Base-by-base conservation (phyloP, 495 filamentous ascomycete species). In the Daldinia bambusicola region DNA sequence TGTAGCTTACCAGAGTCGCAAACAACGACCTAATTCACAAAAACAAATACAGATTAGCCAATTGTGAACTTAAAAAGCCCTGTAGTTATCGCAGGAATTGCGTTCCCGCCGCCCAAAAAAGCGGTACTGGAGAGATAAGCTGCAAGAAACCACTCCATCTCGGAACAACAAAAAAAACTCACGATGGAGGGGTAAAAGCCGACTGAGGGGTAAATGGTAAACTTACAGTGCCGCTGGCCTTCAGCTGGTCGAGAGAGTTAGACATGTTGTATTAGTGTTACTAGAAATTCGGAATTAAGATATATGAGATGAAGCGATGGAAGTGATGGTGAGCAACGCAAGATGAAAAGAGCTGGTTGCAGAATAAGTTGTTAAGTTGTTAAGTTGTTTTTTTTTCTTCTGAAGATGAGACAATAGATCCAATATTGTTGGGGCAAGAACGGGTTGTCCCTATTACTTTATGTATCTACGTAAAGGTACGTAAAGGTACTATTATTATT, bases 221-320 rank as follows among this genome's bases (percentile, higher is more conserved):
- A 91, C 93, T 80, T 87, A 96, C 93, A 72, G 95, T 99, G 89
- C 95, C 96, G 78, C 92, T 84, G 82, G 92, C 90, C 87, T 99
- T 99, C 76, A 99, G 88, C 85, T 98, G 94, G 75, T 98, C 95
- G 67, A 99, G 89, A 83, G 95, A 93, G 82, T 79, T 90, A 77
- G 92, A 80, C 93, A 97, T 97, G 70, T 75, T 90, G 59, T 53
- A 18, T 48, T 32, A 56, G 32, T 62, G 30, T 43, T 75, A 37
- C 45, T 57, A 63, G 38, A 67, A 26, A 53, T 61, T 70, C 63
- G 61, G 58, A 69, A 22, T 45, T 30, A 41, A 57, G 20, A 41
- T 41, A 48, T 32, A 56, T 30, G n/a, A 7, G 16, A 37, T 0
- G 38, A 61, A 40, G 69, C 55, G 58, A 34, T 63, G 26, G 26